Conservation (phyloP, 2,329 filamentous ascomycete species). For the Colletotrichum tanaceti region DNA sequence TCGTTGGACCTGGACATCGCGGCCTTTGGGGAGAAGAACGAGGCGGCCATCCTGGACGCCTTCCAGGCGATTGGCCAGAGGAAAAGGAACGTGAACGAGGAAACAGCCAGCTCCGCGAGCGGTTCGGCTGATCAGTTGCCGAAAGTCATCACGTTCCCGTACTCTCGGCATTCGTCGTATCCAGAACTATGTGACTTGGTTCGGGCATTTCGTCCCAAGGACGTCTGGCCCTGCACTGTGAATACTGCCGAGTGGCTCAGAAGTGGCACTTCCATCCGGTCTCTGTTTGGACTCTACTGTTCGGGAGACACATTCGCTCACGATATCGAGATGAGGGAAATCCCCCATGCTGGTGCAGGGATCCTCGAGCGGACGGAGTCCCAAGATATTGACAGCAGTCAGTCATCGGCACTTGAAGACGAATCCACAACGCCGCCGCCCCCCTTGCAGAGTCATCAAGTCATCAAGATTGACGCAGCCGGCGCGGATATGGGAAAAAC, state of each 20-base stretch:
- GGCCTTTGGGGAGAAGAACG: slow-evolving; percentile 46
- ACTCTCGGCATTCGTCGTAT: slow-evolving; percentile 90
- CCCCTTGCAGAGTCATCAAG: not conserved
- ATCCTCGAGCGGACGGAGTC: slow-evolving; percentile 18
- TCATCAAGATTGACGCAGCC: not conserved
- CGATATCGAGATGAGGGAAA: slow-evolving; percentile 68
- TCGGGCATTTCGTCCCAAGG: slow-evolving; percentile 73
- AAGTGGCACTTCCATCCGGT: slow-evolving; percentile 69
- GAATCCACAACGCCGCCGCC: not conserved
- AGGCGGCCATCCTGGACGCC: slow-evolving; percentile 44
- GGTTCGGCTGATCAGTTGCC: slow-evolving; percentile 47
- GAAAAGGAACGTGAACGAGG: slow-evolving; percentile 29
- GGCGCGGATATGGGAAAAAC: not conserved
- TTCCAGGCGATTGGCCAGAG: slow-evolving; percentile 45
- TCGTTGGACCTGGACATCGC: slow-evolving; percentile 48
- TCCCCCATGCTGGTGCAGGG: slow-evolving; percentile 30
- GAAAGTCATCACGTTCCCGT: slow-evolving; percentile 74
- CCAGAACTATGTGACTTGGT: slow-evolving; percentile 80
- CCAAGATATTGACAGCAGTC: slow-evolving; percentile 8
- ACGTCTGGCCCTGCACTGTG: slow-evolving; percentile 86
- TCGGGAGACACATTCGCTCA: slow-evolving; percentile 70
- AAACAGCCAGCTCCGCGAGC: not conserved
- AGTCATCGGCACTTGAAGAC: not conserved
- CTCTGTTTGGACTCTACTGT: slow-evolving; percentile 79
- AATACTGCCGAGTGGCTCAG: slow-evolving; percentile 71